A percentile compares a stretch with the other conserved stretches of the same genome.
Evolutionary conservation across 208 protist species (phyloP).

Genomic region (Acanthamoeba culbertsoni): DNA sequence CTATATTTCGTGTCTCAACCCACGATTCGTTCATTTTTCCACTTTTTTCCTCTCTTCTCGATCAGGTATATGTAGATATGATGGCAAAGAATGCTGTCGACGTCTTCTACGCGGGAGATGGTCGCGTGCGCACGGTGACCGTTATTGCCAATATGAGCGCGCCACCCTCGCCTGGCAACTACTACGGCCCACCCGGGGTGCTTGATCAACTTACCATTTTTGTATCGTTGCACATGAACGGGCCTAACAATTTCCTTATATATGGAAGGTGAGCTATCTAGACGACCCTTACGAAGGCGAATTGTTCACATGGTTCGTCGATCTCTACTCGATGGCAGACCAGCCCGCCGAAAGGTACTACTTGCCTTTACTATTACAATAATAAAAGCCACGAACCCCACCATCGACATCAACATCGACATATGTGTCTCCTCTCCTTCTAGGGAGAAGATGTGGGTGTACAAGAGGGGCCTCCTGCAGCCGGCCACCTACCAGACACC

Average conservation of each 20-base stretch:
- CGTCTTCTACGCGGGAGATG: constrained; percentile 69
- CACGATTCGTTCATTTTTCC: neutral
- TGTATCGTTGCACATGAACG: too few relatives aligned
- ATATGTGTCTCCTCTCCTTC: neutral
- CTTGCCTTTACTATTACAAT: neutral
- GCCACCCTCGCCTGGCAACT: constrained; percentile 14
- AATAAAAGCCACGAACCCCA: neutral
- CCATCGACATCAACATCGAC: too few relatives aligned
- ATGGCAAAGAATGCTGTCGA: constrained; percentile 36
- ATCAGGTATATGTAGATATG: constrained; percentile 12
- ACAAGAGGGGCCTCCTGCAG: constrained; percentile 66
- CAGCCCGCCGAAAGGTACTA: neutral
- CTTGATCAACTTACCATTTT: neutral
- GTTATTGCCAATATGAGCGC: constrained; percentile 63
- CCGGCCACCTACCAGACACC: constrained; percentile 12
- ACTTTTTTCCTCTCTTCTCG: neutral
- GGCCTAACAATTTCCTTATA: too few relatives aligned
- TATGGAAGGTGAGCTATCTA: constrained; percentile 28
- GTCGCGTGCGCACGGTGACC: constrained; percentile 58
- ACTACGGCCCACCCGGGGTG: neutral
- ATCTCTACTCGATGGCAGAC: constrained; percentile 61
- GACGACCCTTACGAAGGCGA: constrained; percentile 74
- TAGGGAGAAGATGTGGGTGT: constrained; percentile 73
- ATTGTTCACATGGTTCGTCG: constrained; percentile 71
- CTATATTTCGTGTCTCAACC: neutral